Percentiles rank a stretch among this genome's conserved stretches.
Conservation (phyloP, 129 eudicot species). For the Pittosporum tobira region DNA sequence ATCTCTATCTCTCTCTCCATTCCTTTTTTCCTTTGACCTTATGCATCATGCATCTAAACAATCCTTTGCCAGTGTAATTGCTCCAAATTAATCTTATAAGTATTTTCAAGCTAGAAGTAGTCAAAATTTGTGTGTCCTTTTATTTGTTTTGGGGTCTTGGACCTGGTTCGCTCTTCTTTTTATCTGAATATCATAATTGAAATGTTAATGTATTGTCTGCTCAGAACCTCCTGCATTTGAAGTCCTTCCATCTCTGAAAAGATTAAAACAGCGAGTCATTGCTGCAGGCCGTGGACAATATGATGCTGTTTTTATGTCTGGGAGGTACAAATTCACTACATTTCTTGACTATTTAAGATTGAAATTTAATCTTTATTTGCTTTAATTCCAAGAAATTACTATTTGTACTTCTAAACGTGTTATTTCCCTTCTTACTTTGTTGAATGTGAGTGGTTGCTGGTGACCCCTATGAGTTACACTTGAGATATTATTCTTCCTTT, state of each 20-base stretch:
- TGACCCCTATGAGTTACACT: too few species aligned
- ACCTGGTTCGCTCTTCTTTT: neutral
- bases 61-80: neutral
- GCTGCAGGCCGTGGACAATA: conserved; percentile 95
- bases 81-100: too few species aligned
- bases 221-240: conserved; percentile 95
- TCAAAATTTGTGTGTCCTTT: neutral
- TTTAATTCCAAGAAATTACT: neutral
- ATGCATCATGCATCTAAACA: neutral
- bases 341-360: neutral
- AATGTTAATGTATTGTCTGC: conserved; percentile 1
- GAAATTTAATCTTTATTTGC: neutral
- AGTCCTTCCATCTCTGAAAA: conserved; percentile 81
- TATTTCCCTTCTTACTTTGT: too few species aligned
- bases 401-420: too few species aligned
- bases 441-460: too few species aligned
- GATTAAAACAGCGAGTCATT: conserved; percentile 70
- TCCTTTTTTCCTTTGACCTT: too few species aligned
- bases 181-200: neutral
- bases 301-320: conserved; percentile 97
- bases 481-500: too few species aligned
- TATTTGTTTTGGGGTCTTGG: neutral
- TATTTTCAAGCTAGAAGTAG: neutral
- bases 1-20: neutral
- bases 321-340: conserved; percentile 46